Base-by-base conservation (phyloP, 805 yeast species). In the Lachancea kluyveri region DNA sequence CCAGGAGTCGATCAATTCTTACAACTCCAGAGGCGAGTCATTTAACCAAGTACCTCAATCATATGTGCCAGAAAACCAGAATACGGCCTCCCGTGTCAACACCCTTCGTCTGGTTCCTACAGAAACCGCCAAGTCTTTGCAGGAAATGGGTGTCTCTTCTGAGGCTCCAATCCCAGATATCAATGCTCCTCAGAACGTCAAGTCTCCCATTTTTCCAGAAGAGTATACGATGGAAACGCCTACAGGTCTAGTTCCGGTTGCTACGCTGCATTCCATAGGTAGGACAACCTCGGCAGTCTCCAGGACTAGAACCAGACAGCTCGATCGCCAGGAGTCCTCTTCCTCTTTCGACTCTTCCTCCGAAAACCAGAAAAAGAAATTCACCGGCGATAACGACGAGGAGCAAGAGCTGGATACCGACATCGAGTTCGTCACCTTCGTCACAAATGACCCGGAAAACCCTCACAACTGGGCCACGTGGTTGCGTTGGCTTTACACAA, bases 201-300 rank as follows among this genome's bases (percentile, higher is more conserved):
- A 27, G 10, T 66, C 72, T 15, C 82, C 90, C 10, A 79, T 86
- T 21, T 87, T 87, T 67, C 96, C 96, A 6, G 96, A 87, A 64
- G 95, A 87, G 54, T 87, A 84, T 55, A 81, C 87, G 5, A 43
- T 87, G 57, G 96, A 87, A 64, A 87, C 96, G 0, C 70, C 71
- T 32, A 84, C 95, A 5, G 96, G 96, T 41, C 65, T 87, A 33
- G 96, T 87, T 9, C 92, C 90, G 2, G 83, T 79, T 1, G 63
- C 74, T 25, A 80, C 94, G 1, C 64, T 86, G 44, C 80, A 71
- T 27, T 65, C 70, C 6, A 40, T 84, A 20, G 92, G 94, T 21
- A 71, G 92, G 52, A 57, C 63, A 1, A 40, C 52, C 6, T 41
- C 62, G 2, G 51, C 58, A 8, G 40, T 64, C 12, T 49, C 62